Evolutionary conservation across 1,284 basidiomycete species (phyloP).

Genomic region (Ceratorhiza oryzae-sativae): DNA sequence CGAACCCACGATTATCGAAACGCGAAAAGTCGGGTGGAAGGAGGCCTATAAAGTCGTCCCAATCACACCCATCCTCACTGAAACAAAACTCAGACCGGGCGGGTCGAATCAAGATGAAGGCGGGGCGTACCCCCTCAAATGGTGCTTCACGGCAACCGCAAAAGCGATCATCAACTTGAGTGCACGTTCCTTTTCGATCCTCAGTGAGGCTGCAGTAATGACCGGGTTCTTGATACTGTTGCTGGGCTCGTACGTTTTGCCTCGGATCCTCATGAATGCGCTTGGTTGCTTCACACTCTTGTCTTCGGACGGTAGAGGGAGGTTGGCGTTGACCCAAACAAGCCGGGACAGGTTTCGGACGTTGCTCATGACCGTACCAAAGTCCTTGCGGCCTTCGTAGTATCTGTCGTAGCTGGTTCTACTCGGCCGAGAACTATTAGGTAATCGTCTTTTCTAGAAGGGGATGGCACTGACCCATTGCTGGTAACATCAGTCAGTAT

Average conservation of each 20-base stretch:
- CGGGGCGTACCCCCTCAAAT: slow-evolving; percentile 62
- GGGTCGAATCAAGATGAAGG: slow-evolving; percentile 6
- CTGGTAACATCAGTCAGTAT: slow-evolving; percentile 1
- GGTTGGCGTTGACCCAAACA: slow-evolving; percentile 80
- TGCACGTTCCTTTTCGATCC: slow-evolving; percentile 71
- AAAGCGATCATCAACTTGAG: slow-evolving; percentile 74
- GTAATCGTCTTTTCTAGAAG: slow-evolving; percentile 4
- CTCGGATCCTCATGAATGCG: slow-evolving; percentile 37
- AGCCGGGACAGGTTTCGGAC: slow-evolving; percentile 68
- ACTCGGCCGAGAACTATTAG: slow-evolving; percentile 65
- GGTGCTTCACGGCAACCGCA: slow-evolving; percentile 75
- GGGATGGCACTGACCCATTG: slow-evolving; percentile 56
- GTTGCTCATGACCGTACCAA: slow-evolving; percentile 67
- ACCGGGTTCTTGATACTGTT: slow-evolving; percentile 33
- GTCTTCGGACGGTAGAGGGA: slow-evolving; percentile 58
- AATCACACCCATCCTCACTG: slow-evolving; percentile 56
- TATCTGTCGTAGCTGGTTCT: slow-evolving; percentile 46
- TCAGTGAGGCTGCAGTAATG: slow-evolving; percentile 64
- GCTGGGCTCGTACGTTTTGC: slow-evolving; percentile 40
- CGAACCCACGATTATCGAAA: slow-evolving; percentile 45
- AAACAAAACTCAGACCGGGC: slow-evolving; percentile 53
- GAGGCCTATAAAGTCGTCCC: slow-evolving; percentile 68
- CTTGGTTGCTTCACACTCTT: slow-evolving; percentile 42
- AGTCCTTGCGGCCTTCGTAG: slow-evolving; percentile 86
- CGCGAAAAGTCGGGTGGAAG: slow-evolving; percentile 64